Evolutionary conservation across 768 basidiomycete genomes (phyloP).

Genomic region (Kwoniella sp.): DNA sequence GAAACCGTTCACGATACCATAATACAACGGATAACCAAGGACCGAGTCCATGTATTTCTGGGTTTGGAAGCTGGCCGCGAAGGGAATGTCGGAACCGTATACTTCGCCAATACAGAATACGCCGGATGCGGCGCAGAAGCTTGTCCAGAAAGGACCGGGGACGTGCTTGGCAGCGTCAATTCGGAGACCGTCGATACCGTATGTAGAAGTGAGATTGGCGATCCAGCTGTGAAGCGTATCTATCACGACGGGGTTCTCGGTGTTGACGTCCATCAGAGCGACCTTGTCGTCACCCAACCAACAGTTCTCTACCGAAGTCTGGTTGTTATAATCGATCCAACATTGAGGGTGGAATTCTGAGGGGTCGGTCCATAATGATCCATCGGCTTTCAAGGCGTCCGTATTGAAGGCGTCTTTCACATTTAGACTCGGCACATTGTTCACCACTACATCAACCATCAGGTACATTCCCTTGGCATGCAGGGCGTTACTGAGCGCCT

Average conservation of each 20-base stretch:
- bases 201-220: conserved; percentile 66
- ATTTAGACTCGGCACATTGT: conserved; percentile 70
- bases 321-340: conserved; percentile 68
- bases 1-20: conserved; percentile 44
- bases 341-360: conserved; percentile 77
- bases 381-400: conserved; percentile 29
- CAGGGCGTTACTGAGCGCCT: conserved; percentile 66
- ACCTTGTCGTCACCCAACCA: conserved; percentile 80
- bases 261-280: conserved; percentile 77
- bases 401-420: conserved; percentile 55
- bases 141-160: conserved; percentile 72
- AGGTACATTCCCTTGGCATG: conserved; percentile 78
- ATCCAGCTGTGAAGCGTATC: conserved; percentile 71
- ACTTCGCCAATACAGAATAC: conserved; percentile 90
- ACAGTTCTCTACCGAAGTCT: conserved; percentile 50
- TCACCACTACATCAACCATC: conserved; percentile 83
- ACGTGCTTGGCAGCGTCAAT: conserved; percentile 72
- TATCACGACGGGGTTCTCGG: conserved; percentile 68
- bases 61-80: conserved; percentile 44
- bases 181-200: conserved; percentile 79
- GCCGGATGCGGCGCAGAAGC: conserved; percentile 71
- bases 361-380: conserved; percentile 44
- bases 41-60: conserved; percentile 49
- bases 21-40: conserved; percentile 50
- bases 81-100: conserved; percentile 62